Evolutionary conservation across 371 early-diverging fungal species (phyloP).

Genomic region (Mucor plumbeus): DNA sequence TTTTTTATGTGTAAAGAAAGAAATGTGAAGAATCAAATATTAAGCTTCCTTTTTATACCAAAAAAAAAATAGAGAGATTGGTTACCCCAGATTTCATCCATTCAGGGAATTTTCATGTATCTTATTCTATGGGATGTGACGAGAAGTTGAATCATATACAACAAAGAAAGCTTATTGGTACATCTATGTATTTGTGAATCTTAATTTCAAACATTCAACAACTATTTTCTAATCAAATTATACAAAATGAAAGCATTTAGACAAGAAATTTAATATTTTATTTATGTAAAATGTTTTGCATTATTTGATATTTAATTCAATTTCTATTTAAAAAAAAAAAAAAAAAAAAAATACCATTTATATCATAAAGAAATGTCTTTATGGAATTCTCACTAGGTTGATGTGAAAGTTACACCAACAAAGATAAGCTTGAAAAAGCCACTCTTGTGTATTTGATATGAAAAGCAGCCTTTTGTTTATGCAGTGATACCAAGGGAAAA

Average conservation of each 20-base stretch:
- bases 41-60: slow-evolving; percentile 8
- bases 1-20: not conserved
- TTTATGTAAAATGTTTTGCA: too few relatives aligned
- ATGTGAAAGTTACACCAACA: slow-evolving; percentile 4
- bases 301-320: too few relatives aligned
- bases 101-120: not conserved
- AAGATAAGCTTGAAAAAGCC: slow-evolving; percentile 5
- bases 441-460: not conserved
- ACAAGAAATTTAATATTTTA: too few relatives aligned
- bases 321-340: too few relatives aligned
- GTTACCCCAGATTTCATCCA: slow-evolving; percentile 7
- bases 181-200: slow-evolving; percentile 18
- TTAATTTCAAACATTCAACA: slow-evolving; percentile 2
- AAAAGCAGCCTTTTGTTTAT: not conserved
- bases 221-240: not conserved
- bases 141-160: slow-evolving; percentile 33
- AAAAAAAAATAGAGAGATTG: not conserved
- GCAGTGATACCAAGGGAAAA: not conserved
- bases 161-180: slow-evolving; percentile 28
- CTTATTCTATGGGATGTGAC: slow-evolving; percentile 15
- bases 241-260: too few relatives aligned
- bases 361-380: not conserved
- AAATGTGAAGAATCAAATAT: not conserved
- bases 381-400: not conserved
- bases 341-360: too few relatives aligned